Evolutionary conservation across 2,329 filamentous ascomycete genomes (phyloP).

Genomic region (Seiridium cupressi): DNA sequence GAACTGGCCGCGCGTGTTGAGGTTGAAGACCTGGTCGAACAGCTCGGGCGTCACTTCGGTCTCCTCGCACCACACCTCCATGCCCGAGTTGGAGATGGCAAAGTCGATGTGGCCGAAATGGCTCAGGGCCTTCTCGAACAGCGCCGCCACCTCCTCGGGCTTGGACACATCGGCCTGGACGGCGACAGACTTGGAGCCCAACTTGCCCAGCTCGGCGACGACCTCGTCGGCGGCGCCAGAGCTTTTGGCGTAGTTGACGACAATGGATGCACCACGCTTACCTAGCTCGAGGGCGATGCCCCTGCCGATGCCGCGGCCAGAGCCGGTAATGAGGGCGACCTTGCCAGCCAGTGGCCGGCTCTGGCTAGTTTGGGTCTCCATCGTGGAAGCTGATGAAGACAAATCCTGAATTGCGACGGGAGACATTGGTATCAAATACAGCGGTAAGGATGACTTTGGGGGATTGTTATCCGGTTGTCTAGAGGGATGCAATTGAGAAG

Average conservation of each 20-base stretch:
- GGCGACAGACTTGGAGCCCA: slow-evolving; percentile 56
- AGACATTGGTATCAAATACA: slow-evolving; percentile 19
- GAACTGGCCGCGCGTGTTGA: slow-evolving; percentile 72
- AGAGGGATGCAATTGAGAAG: too few relatives aligned
- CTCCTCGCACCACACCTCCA: slow-evolving; percentile 69
- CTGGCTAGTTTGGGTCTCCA: slow-evolving; percentile 23
- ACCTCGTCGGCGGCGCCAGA: slow-evolving; percentile 53
- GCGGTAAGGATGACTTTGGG: too few relatives aligned
- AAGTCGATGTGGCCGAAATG: slow-evolving; percentile 71
- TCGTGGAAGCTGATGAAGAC: slow-evolving; percentile 6
- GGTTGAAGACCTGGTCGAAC: slow-evolving; percentile 69
- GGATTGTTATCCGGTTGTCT: too few relatives aligned
- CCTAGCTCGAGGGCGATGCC: slow-evolving; percentile 68
- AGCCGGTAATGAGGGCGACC: slow-evolving; percentile 62
- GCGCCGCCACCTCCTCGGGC: slow-evolving; percentile 54
- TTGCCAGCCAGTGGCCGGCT: slow-evolving; percentile 44
- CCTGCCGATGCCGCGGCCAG: slow-evolving; percentile 64
- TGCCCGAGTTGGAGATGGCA: slow-evolving; percentile 70
- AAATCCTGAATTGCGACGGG: slow-evolving; percentile 23
- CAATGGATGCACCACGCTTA: slow-evolving; percentile 60
- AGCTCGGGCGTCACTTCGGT: slow-evolving; percentile 69
- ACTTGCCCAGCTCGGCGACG: slow-evolving; percentile 51
- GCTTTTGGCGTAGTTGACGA: slow-evolving; percentile 66
- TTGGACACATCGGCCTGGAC: slow-evolving; percentile 66
- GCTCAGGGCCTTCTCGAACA: slow-evolving; percentile 64